Evolutionary conservation across 139 green algal genomes (phyloP), one percentile per base, ranked within the genome.

Genomic region (Tetradesmus obliquus): DNA sequence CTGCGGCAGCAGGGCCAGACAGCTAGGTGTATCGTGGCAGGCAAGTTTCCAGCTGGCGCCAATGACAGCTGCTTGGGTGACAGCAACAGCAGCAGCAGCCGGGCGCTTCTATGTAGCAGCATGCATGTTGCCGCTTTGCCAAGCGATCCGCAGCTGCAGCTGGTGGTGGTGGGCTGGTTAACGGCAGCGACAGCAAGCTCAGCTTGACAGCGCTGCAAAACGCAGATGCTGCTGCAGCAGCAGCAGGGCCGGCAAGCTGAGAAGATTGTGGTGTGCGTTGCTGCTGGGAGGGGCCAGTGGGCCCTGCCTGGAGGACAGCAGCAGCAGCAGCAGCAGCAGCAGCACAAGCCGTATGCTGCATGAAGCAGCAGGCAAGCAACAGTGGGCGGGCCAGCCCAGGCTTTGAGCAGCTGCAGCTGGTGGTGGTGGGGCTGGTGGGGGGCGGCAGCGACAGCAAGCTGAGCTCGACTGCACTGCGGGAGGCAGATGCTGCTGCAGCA

Each of bases 361-460:
- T 9, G 66, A 17, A 24, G 66, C 15, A 24, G 66, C n/a, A 74
- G 66, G 66, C 66, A 15, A 74, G 22, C 66, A 74, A 74, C 66
- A n/a, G 15, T 24, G n/a, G 66, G 66, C 66, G 96, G 0, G 81
- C 54, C 0, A 19, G 54, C 13, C 89, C 93, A 0, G 97, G 97
- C 15, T 97, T 98, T 62, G 9, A 71, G 6, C 94, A 93, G 10
- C 88, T 99, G 84, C 54, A 80, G 12, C 60, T 98, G 13, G 91
- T 99, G 54, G 95, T 97, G 20, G 96, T 98, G 81, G 94, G 95
- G 1, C 83, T 98, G 54, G 91, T 99, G 54, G 89, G 72, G 3
- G 55, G 55, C 0, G 60, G 55, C 0, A 54, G 55, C 3, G 76
- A 86, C 22, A 62, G 74, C 32, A 98, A 97, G 90, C 89, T 98